A percentile compares a stretch with the other conserved stretches of the same genome.
Evolutionary conservation across 169 alveolate genomes (phyloP).

Genomic region (Plasmodium fragile): DNA sequence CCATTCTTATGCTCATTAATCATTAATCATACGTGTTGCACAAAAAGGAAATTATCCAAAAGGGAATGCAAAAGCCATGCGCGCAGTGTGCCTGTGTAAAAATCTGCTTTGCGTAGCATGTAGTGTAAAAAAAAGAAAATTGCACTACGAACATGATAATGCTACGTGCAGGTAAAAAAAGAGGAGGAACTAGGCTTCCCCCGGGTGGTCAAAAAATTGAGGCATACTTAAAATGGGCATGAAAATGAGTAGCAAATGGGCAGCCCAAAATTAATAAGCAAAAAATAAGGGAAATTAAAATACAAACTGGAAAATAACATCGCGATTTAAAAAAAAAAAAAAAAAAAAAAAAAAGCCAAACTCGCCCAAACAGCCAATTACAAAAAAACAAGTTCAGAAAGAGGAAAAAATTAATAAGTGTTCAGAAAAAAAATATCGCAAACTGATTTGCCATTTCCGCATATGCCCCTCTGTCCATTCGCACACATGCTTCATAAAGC

Average conservation of each 20-base stretch:
- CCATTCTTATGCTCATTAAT: background rate
- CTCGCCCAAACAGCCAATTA: constrained; percentile 10
- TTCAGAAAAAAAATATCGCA: background rate
- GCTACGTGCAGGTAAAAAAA: background rate
- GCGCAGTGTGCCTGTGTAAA: background rate
- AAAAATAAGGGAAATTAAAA: background rate
- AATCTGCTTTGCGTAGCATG: background rate
- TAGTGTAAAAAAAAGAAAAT: background rate
- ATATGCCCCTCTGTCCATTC: background rate
- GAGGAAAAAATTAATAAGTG: background rate
- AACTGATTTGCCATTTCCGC: background rate
- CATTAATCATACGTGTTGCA: background rate
- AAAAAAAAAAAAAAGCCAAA: constrained; percentile 13
- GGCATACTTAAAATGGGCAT: background rate
- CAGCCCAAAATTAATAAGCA: background rate
- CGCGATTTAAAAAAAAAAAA: constrained; percentile 4
- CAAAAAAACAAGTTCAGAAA: background rate
- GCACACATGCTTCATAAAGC: background rate
- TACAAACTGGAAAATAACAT: background rate
- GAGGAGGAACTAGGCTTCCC: background rate
- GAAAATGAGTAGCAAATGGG: background rate
- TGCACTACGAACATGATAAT: background rate
- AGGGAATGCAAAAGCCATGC: background rate
- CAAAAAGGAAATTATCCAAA: background rate
- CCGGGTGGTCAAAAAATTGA: background rate